These are phyloP conservation scores for Orbilia brochopaga DNA, from an alignment of 2,329 filamentous ascomycete species.

Conservation along the genomic window DNA sequence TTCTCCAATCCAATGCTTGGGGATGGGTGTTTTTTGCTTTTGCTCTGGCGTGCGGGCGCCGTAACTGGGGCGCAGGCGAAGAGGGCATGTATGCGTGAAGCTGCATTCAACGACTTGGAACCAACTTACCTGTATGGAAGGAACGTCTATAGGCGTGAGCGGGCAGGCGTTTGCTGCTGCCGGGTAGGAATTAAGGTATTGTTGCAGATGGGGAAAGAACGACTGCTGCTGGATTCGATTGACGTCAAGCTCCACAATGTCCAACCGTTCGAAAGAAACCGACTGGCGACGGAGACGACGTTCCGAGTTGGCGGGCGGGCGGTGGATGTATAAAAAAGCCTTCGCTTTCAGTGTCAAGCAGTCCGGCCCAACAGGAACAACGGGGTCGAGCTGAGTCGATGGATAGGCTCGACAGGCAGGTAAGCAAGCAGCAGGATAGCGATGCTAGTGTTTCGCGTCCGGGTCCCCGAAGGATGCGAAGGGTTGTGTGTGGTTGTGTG, in stretches of 20 bases:
- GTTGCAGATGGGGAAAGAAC: neutral
- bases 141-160: neutral
- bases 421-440: too few species aligned
- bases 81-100: neutral
- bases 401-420: slow-evolving; percentile 5
- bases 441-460: slow-evolving; percentile 26
- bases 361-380: slow-evolving; percentile 5
- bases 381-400: slow-evolving; percentile 2
- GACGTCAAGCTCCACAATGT: neutral
- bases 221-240: too few species aligned
- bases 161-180: neutral
- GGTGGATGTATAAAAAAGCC: slow-evolving; percentile 10
- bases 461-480: slow-evolving; percentile 1
- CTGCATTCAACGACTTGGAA: too few species aligned
- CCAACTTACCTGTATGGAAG: neutral
- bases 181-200: neutral
- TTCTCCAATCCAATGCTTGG: too few species aligned
- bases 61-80: neutral
- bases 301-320: neutral
- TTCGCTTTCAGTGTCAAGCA: slow-evolving; percentile 23
- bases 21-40: neutral
- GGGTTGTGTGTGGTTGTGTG: slow-evolving; percentile 7
- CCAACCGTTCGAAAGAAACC: neutral
- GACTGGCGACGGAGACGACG: neutral
- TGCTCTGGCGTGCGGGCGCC: neutral